Conservation (phyloP, 2,329 filamentous ascomycete genomes). For the Sporothrix mexicana region DNA sequence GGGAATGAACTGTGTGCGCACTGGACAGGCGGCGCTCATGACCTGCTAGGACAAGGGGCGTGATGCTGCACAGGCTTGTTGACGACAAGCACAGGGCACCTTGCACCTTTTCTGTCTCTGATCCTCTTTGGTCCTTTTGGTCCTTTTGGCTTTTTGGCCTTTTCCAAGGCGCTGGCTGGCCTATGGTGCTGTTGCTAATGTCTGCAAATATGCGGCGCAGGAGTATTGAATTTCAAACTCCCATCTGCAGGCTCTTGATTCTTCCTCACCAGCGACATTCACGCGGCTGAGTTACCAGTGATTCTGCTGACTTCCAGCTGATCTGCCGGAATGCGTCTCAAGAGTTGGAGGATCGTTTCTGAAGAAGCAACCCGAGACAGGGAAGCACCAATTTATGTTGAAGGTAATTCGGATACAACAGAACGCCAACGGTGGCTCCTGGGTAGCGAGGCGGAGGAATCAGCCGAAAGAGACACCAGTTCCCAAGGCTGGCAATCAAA, state of each 20-base stretch:
- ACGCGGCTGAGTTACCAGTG: background rate
- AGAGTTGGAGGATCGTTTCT: conserved; percentile 26
- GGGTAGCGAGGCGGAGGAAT: background rate
- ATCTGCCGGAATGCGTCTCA: conserved; percentile 31
- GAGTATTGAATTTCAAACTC: background rate
- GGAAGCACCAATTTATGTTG: background rate
- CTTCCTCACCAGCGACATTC: no score
- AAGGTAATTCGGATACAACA: background rate
- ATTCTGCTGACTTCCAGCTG: background rate
- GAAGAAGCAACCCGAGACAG: conserved; percentile 23
- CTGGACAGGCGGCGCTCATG: conserved; percentile 14
- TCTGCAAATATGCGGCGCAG: background rate
- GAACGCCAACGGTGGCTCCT: background rate
- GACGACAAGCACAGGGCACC: background rate
- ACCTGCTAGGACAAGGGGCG: conserved; percentile 10
- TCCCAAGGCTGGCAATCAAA: conserved; percentile 5
- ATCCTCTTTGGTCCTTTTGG: background rate
- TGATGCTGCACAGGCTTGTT: background rate
- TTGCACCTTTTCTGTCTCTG: background rate
- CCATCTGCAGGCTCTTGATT: background rate
- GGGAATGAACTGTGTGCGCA: conserved; percentile 10
- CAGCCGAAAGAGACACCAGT: background rate
- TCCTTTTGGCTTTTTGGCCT: background rate
- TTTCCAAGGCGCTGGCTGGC: background rate
- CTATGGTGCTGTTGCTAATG: background rate